Conservation (phyloP, 2,329 filamentous ascomycete species). For the Metarhizium robertsii region DNA sequence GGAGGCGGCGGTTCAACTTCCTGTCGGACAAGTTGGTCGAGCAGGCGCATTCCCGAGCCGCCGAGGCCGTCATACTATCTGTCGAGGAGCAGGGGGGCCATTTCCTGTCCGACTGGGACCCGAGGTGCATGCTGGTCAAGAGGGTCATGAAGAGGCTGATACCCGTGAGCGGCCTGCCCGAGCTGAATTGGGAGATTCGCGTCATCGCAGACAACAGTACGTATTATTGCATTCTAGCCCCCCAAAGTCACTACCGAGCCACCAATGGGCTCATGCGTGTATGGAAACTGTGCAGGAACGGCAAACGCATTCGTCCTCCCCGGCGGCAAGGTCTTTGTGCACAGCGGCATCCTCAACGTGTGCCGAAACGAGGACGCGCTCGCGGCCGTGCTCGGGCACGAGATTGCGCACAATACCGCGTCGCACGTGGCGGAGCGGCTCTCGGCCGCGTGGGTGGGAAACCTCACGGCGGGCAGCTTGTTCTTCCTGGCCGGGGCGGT, state of each 20-base stretch:
- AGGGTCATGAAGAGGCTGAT: slow-evolving; percentile 58
- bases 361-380: slow-evolving; percentile 59
- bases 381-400: slow-evolving; percentile 68
- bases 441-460: slow-evolving; percentile 42
- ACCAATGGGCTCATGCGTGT: background rate
- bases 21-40: slow-evolving; percentile 48
- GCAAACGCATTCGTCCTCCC: slow-evolving; percentile 72
- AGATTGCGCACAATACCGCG: slow-evolving; percentile 69
- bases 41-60: slow-evolving; percentile 21
- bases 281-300: slow-evolving; percentile 24
- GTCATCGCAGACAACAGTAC: slow-evolving; percentile 59
- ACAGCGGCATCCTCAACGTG: slow-evolving; percentile 61
- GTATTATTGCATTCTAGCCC: slow-evolving; percentile 10
- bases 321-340: slow-evolving; percentile 73
- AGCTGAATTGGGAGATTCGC: slow-evolving; percentile 59
- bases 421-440: slow-evolving; percentile 58
- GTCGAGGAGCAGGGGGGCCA: slow-evolving; percentile 39
- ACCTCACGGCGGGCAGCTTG: slow-evolving; percentile 39
- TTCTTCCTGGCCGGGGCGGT: slow-evolving; percentile 37
- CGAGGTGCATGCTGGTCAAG: slow-evolving; percentile 45
- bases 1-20: slow-evolving; percentile 63
- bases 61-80: slow-evolving; percentile 38
- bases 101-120: slow-evolving; percentile 52
- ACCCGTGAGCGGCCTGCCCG: slow-evolving; percentile 52
- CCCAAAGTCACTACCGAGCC: background rate